A percentile compares a stretch with the other conserved stretches of the same genome.
Evolutionary conservation across 257 asterid species (phyloP).

Genomic region (Ophiorrhiza pumila): DNA sequence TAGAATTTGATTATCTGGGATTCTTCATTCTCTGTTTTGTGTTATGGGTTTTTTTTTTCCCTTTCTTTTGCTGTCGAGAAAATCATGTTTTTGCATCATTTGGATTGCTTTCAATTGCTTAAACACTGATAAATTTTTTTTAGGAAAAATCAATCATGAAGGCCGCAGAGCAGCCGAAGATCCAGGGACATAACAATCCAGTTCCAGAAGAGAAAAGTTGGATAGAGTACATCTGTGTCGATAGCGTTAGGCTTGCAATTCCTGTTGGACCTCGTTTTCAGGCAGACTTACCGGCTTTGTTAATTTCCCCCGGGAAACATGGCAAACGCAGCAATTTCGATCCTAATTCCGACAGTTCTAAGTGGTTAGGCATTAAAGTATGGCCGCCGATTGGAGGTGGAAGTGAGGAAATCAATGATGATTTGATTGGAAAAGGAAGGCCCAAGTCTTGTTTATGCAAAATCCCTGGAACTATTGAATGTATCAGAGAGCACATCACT

Average conservation of each 20-base stretch:
- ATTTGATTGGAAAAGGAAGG: constrained; percentile 27
- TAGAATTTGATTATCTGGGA: background rate
- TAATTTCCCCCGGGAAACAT: background rate
- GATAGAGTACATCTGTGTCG: constrained; percentile 28
- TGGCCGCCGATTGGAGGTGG: constrained; percentile 30
- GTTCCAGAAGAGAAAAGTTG: constrained; percentile 8
- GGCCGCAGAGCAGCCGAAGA: background rate
- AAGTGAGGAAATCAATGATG: background rate
- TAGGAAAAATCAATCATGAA: background rate
- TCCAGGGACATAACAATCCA: background rate
- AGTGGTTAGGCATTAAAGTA: constrained; percentile 44
- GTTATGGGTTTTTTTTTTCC: background rate
- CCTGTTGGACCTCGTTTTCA: constrained; percentile 40
- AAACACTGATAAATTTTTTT: no score
- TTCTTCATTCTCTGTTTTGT: background rate
- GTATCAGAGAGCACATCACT: constrained; percentile 28
- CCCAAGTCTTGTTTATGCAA: constrained; percentile 35
- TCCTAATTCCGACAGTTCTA: constrained; percentile 20
- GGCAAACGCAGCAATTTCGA: background rate
- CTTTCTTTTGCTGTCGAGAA: background rate
- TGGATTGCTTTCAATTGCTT: no score
- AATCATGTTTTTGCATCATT: no score
- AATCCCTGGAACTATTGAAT: constrained; percentile 30
- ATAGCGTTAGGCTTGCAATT: constrained; percentile 11
- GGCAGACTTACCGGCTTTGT: background rate